Conservation (phyloP, 1,284 basidiomycete species). For the Malassezia equina region DNA sequence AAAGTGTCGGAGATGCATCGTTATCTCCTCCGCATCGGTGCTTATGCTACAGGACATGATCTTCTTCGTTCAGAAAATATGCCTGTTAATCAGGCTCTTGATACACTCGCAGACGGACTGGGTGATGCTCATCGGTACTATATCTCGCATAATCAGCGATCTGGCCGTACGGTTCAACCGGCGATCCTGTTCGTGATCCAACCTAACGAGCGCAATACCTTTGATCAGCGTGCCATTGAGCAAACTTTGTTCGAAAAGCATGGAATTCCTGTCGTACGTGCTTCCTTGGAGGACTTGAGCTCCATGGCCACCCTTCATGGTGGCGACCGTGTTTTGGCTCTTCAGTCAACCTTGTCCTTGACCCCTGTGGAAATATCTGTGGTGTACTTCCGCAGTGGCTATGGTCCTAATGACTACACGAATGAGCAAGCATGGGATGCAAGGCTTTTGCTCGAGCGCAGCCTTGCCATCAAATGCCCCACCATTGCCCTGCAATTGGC, state of each 20-base stretch:
- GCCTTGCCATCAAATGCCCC: slow-evolving; percentile 83
- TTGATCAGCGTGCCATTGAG: slow-evolving; percentile 83
- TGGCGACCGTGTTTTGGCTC: neutral
- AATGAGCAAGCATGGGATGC: slow-evolving; percentile 58
- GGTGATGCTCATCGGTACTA: slow-evolving; percentile 71
- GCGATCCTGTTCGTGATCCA: slow-evolving; percentile 79
- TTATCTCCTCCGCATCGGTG: slow-evolving; percentile 29
- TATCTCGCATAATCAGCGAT: slow-evolving; percentile 40
- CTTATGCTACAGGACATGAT: slow-evolving; percentile 59
- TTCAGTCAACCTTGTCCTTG: slow-evolving; percentile 1
- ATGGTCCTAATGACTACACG: slow-evolving; percentile 72
- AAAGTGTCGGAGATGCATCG: slow-evolving; percentile 63
- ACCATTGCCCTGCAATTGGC: slow-evolving; percentile 81
- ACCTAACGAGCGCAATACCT: slow-evolving; percentile 81
- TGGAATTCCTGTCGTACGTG: slow-evolving; percentile 25
- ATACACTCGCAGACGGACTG: slow-evolving; percentile 64
- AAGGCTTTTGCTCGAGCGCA: slow-evolving; percentile 66
- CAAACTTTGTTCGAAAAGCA: slow-evolving; percentile 66
- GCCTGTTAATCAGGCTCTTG: slow-evolving; percentile 64
- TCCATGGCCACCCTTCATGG: slow-evolving; percentile 11
- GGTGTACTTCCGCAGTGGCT: slow-evolving; percentile 78
- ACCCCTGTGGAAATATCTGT: slow-evolving; percentile 60
- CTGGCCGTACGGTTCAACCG: neutral
- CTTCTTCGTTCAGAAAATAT: slow-evolving; percentile 57
- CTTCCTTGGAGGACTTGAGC: slow-evolving; percentile 27